Conservation (phyloP, 768 basidiomycete genomes). For the Psilocybe sp. region DNA sequence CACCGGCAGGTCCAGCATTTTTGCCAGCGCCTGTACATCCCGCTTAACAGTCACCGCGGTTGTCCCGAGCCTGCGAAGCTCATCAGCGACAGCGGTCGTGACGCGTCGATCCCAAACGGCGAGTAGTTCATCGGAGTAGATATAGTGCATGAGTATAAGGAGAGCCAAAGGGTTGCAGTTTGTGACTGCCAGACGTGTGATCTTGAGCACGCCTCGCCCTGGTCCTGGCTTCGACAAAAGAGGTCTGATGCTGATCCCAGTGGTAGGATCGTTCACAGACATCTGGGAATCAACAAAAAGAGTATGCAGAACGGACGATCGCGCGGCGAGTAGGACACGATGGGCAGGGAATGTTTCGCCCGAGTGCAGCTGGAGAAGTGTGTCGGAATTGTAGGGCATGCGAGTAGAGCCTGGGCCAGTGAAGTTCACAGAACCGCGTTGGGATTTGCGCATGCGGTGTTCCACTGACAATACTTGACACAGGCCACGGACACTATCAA, state of each 20-base stretch:
- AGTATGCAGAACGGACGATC: slow-evolving; percentile 44
- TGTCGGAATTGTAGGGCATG: slow-evolving; percentile 59
- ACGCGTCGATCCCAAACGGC: slow-evolving; percentile 86
- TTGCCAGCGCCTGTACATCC: slow-evolving; percentile 62
- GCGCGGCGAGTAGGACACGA: slow-evolving; percentile 59
- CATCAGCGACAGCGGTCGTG: slow-evolving; percentile 47
- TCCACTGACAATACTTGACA: slow-evolving; percentile 29
- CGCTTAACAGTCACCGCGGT: slow-evolving; percentile 48
- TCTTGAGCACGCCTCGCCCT: slow-evolving; percentile 18
- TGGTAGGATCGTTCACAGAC: slow-evolving; percentile 22
- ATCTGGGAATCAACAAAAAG: slow-evolving; percentile 34
- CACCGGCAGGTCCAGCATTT: slow-evolving; percentile 52
- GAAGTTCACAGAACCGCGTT: slow-evolving; percentile 12
- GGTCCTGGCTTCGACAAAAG: slow-evolving; percentile 20
- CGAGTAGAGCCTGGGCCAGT: slow-evolving; percentile 8
- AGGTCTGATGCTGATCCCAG: slow-evolving; percentile 29
- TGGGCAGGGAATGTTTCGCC: slow-evolving; percentile 59
- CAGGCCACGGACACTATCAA: slow-evolving; percentile 29
- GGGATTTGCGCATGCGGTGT: slow-evolving; percentile 19
- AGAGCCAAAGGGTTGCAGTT: slow-evolving; percentile 64
- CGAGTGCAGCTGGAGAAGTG: slow-evolving; percentile 42
- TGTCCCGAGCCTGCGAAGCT: slow-evolving; percentile 37
- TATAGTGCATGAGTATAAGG: slow-evolving; percentile 75
- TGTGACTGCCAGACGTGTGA: slow-evolving; percentile 39
- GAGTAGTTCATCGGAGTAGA: slow-evolving; percentile 85